phyloP scores from a whole-genome alignment of 192 early-diverging fungal species.

The Spinellus fusiger region DNA sequence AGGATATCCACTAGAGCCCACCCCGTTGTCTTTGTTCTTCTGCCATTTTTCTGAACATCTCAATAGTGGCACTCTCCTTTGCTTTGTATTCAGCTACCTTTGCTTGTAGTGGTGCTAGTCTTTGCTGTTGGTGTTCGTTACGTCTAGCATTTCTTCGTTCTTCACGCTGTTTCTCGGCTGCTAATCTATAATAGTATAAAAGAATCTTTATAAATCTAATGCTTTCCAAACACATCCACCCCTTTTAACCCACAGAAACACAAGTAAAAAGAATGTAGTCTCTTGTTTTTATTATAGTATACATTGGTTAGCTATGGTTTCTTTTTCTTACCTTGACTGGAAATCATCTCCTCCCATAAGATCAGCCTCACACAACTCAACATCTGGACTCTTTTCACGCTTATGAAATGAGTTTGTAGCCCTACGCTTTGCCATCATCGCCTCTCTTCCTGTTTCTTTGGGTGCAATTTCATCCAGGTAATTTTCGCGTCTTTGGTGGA shows the following conservation, averaged over 20 bases:
- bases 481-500: constrained; percentile 44
- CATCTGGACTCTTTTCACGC: constrained; percentile 56
- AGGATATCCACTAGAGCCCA: constrained; percentile 13
- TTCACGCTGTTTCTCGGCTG: constrained; percentile 29
- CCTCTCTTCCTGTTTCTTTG: constrained; percentile 58
- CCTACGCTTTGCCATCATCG: constrained; percentile 55
- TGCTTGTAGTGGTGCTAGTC: constrained; percentile 31
- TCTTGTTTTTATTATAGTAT: too few relatives aligned
- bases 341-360: constrained; percentile 58
- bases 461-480: constrained; percentile 64
- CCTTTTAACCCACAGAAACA: too few relatives aligned
- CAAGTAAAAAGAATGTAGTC: too few relatives aligned
- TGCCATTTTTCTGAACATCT: constrained; percentile 65
- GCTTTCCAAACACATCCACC: too few relatives aligned
- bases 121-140: constrained; percentile 19
- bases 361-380: constrained; percentile 55
- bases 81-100: constrained; percentile 46
- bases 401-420: constrained; percentile 52
- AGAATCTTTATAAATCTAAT: not conserved
- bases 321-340: constrained; percentile 22
- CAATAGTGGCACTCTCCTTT: constrained; percentile 71
- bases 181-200: constrained; percentile 30
- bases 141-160: constrained; percentile 34
- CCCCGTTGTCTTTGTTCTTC: constrained; percentile 38
- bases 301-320: not conserved